A percentile compares a stretch with the other conserved stretches of the same genome.
Evolutionary conservation across 164 flowering plant genomes (phyloP).

Genomic region (Vitis vinifera): ASM3070453v1 NC_081820.1:23299001-23299500

Average conservation of each 20-base stretch:
- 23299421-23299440: slow-evolving; percentile 76
- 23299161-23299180: slow-evolving; percentile 93
- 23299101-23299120: slow-evolving; percentile 86
- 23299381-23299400: neutral
- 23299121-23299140: slow-evolving; percentile 74
- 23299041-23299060: slow-evolving; percentile 87
- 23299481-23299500: slow-evolving; percentile 13
- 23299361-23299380: no score
- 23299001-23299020: neutral
- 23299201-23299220: slow-evolving; percentile 94
- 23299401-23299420: slow-evolving; percentile 17
- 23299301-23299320: neutral
- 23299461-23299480: slow-evolving; percentile 23
- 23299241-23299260: no score
- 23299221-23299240: slow-evolving; percentile 16
- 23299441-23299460: slow-evolving; percentile 42
- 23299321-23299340: neutral
- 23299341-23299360: neutral
- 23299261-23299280: no score
- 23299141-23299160: slow-evolving; percentile 93
- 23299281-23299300: neutral
- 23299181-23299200: slow-evolving; percentile 89
- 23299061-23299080: slow-evolving; percentile 75
- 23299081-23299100: slow-evolving; percentile 84
- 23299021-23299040: slow-evolving; percentile 31